phyloP scores from a whole-genome alignment of 1,284 basidiomycete species.

The Apiotrichum akiyoshidainum region DNA sequence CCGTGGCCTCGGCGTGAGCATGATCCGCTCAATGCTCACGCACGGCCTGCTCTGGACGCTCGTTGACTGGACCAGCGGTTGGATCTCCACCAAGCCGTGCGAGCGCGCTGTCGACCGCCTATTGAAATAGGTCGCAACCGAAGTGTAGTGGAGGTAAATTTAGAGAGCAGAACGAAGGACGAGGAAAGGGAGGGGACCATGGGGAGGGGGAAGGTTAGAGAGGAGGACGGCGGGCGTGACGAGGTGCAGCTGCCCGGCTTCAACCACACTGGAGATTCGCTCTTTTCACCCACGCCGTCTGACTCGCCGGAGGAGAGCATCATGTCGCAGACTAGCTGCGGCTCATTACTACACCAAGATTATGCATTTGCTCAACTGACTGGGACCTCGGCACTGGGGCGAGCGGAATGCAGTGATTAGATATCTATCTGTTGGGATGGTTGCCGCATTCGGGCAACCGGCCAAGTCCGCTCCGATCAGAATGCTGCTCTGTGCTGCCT shows the following conservation, averaged over 20 bases:
- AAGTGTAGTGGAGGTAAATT: no score
- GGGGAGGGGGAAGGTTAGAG: not conserved
- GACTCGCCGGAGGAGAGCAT: not conserved
- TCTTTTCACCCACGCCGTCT: no score
- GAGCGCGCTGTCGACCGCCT: constrained; percentile 13
- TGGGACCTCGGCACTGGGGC: not conserved
- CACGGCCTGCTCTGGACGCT: constrained; percentile 51
- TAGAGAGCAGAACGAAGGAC: not conserved
- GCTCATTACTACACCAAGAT: constrained; percentile 6
- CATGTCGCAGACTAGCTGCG: not conserved
- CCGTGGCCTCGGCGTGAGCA: constrained; percentile 46
- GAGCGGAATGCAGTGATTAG: not conserved
- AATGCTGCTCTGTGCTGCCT: no score
- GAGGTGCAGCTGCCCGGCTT: not conserved
- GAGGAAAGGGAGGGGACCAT: not conserved
- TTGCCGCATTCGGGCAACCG: no score
- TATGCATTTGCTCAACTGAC: constrained; percentile 4
- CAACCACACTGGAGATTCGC: no score
- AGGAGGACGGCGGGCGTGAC: not conserved
- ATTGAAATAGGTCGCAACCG: not conserved
- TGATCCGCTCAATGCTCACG: constrained; percentile 50
- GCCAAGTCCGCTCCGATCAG: no score
- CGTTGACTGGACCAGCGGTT: constrained; percentile 43
- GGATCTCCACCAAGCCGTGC: constrained; percentile 44
- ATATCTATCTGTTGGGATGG: no score